Conservation (phyloP, 1,139 yeast species). For the Suhomyces atakaporum region DNA sequence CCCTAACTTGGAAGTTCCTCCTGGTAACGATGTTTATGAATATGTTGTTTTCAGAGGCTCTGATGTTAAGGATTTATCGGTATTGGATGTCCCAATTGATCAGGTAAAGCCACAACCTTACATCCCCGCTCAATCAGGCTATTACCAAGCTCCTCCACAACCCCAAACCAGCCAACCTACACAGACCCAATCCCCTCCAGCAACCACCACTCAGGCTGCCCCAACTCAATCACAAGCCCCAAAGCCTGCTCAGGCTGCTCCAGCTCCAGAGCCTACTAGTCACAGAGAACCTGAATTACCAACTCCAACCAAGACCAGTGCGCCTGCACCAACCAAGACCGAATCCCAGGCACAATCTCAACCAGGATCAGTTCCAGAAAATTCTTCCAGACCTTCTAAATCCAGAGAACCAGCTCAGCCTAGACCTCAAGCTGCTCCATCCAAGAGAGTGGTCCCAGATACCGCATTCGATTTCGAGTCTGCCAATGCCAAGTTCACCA, state of each 20-base stretch:
- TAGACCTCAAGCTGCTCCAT: constrained; percentile 19
- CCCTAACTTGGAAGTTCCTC: constrained; percentile 71
- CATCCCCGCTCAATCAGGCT: constrained; percentile 15
- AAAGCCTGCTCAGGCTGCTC: constrained; percentile 4
- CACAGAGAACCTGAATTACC: constrained; percentile 1
- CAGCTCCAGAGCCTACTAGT: neutral
- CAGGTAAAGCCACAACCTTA: constrained; percentile 47
- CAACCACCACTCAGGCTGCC: constrained; percentile 16
- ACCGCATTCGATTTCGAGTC: constrained; percentile 58
- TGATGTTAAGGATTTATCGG: constrained; percentile 87
- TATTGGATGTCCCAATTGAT: constrained; percentile 67
- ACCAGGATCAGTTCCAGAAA: constrained; percentile 9
- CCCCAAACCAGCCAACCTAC: constrained; percentile 22
- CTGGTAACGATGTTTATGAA: constrained; percentile 73
- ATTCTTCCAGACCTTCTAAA: constrained; percentile 2
- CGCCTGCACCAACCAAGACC: constrained; percentile 1
- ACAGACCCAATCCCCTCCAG: constrained; percentile 9
- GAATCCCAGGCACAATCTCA: constrained; percentile 5
- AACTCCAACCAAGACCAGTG: constrained; percentile 8
- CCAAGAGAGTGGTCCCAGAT: constrained; percentile 21
- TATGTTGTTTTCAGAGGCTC: constrained; percentile 87
- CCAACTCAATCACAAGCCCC: constrained; percentile 6
- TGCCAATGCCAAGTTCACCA: constrained; percentile 42
- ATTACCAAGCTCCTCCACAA: constrained; percentile 16
- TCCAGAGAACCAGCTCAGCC: constrained; percentile 14